phyloP scores from a whole-genome alignment of 2,329 filamentous ascomycete species.

The Mollisia scopiformis region DNA sequence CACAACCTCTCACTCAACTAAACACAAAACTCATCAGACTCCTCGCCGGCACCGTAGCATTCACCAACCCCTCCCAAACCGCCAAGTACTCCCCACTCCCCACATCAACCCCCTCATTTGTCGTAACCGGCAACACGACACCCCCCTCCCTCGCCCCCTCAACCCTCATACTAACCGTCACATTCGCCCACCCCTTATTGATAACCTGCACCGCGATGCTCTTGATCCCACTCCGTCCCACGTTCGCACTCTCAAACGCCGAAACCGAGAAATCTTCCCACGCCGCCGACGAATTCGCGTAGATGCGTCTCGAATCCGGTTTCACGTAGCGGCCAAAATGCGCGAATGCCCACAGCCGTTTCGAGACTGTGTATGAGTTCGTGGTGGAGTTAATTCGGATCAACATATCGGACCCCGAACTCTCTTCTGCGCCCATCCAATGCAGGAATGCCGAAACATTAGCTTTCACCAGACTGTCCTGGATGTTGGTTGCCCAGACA shows the following conservation, averaged over 20 bases:
- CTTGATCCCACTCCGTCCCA: background rate
- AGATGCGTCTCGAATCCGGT: background rate
- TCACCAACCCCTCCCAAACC: background rate
- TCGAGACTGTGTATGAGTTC: background rate
- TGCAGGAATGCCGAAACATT: background rate
- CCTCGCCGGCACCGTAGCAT: background rate
- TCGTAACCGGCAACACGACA: background rate
- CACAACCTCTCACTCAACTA: too few species aligned
- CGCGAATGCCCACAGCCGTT: constrained; percentile 1
- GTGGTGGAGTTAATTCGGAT: background rate
- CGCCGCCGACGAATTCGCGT: background rate
- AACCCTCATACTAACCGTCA: background rate
- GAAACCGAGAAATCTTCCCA: background rate
- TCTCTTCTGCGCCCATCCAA: constrained; percentile 2
- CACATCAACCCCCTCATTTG: background rate
- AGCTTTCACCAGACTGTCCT: background rate
- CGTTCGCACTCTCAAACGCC: background rate
- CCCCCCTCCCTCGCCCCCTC: background rate
- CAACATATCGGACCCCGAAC: background rate
- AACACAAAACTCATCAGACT: background rate
- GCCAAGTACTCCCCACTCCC: background rate
- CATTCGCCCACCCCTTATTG: background rate
- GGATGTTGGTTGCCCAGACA: background rate
- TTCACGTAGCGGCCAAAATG: background rate
- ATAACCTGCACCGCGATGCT: background rate